Conservation (phyloP, 306 rosid genomes). For the Notholithocarpus densiflorus region DNA sequence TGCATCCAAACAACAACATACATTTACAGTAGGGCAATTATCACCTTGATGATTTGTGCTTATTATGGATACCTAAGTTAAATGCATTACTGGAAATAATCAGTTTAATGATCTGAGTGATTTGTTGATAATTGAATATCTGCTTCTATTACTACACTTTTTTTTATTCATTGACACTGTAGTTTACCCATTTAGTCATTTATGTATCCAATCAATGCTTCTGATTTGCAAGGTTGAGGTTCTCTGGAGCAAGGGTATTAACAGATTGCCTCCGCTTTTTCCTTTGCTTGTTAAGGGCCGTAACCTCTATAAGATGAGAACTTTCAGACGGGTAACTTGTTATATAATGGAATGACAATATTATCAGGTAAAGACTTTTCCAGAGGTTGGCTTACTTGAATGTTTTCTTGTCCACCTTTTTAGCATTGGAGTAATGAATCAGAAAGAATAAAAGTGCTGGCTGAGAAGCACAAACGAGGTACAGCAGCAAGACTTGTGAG, state of each 20-base stretch:
- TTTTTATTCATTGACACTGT: neutral
- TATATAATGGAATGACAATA: neutral
- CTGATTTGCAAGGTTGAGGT: slow-evolving; percentile 63
- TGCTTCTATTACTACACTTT: neutral
- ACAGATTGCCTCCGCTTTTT: slow-evolving; percentile 51
- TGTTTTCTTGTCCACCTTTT: slow-evolving; percentile 16
- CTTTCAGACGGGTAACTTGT: slow-evolving; percentile 63
- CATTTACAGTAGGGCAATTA: slow-evolving; percentile 61
- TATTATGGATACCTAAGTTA: neutral
- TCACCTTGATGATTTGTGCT: neutral
- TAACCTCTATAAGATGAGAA: slow-evolving; percentile 69
- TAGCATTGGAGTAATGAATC: slow-evolving; percentile 78
- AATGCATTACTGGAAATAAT: neutral
- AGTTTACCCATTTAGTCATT: neutral
- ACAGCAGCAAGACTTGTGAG: slow-evolving; percentile 60
- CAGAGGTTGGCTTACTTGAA: slow-evolving; percentile 12
- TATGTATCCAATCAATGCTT: slow-evolving; percentile 7
- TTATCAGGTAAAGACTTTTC: neutral
- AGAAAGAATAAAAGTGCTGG: slow-evolving; percentile 57
- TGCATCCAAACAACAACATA: slow-evolving; percentile 76
- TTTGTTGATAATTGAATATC: neutral
- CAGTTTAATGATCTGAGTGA: neutral
- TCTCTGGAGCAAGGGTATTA: slow-evolving; percentile 67
- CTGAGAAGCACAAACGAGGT: slow-evolving; percentile 77
- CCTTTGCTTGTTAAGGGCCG: slow-evolving; percentile 84